phyloP scores from a whole-genome alignment of 306 rosid genomes.

The Vigna radiata region DNA sequence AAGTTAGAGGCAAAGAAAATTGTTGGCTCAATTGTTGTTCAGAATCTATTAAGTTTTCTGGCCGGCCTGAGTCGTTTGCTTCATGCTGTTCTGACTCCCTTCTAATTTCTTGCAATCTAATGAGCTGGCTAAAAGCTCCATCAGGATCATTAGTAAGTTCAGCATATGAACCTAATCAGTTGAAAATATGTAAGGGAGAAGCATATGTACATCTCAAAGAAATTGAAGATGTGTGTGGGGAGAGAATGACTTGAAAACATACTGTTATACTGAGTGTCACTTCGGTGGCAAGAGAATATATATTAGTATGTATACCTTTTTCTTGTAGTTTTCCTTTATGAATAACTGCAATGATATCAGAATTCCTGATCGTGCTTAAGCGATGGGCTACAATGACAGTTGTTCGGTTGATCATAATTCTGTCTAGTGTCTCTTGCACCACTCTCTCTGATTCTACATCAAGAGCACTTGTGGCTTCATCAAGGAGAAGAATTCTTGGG shows the following conservation, averaged over 20 bases:
- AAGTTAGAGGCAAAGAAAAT: conserved; percentile 49
- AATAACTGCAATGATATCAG: conserved; percentile 63
- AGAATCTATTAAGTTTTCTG: conserved; percentile 47
- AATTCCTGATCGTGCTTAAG: conserved; percentile 65
- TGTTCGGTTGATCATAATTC: conserved; percentile 63
- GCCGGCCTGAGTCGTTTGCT: conserved; percentile 42
- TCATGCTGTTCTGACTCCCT: conserved; percentile 47
- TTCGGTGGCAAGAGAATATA: conserved; percentile 8
- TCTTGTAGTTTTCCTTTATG: conserved; percentile 66
- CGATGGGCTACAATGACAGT: conserved; percentile 75
- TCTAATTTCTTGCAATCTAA: conserved; percentile 59
- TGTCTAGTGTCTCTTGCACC: conserved; percentile 70
- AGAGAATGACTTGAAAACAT: not conserved
- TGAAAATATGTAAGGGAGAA: conserved; percentile 9
- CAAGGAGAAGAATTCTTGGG: conserved; percentile 71
- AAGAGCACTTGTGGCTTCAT: conserved; percentile 73
- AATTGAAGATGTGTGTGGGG: not conserved
- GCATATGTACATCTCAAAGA: not conserved
- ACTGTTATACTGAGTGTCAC: conserved; percentile 26
- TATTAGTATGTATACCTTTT: conserved; percentile 51
- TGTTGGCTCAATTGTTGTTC: conserved; percentile 51
- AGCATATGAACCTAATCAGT: conserved; percentile 65
- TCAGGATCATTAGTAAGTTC: conserved; percentile 62
- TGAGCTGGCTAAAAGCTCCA: conserved; percentile 77
- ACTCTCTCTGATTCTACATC: conserved; percentile 67